These are phyloP conservation scores for Gautieria morchelliformis DNA, from an alignment of 768 basidiomycete genomes.

Conservation along the genomic window DNA sequence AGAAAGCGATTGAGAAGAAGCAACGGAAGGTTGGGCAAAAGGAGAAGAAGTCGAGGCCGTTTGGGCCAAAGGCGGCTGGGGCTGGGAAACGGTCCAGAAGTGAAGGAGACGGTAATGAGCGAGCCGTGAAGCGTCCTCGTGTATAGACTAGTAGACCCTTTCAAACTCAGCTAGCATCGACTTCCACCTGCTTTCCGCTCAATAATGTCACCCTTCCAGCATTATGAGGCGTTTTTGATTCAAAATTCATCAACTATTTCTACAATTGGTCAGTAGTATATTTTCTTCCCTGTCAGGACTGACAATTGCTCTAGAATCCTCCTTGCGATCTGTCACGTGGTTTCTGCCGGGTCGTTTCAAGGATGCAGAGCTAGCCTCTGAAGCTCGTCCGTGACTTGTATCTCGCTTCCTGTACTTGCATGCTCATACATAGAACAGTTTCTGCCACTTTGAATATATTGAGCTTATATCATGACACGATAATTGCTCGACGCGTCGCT, in stretches of 20 bases:
- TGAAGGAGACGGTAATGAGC: not conserved
- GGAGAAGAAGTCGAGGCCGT: conserved; percentile 81
- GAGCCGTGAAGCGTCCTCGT: not conserved
- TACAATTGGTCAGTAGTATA: conserved; percentile 24
- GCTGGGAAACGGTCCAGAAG: not conserved
- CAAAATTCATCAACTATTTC: conserved; percentile 80
- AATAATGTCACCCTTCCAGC: conserved; percentile 16
- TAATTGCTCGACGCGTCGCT: conserved; percentile 62
- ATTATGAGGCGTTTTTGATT: conserved; percentile 77
- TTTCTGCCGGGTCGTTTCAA: conserved; percentile 94
- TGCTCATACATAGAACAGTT: conserved; percentile 38
- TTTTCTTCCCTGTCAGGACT: conserved; percentile 18
- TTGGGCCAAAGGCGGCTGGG: conserved; percentile 21
- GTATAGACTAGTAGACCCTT: not conserved
- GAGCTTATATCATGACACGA: conserved; percentile 91
- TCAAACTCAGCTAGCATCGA: conserved; percentile 2
- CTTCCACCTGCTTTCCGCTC: not conserved
- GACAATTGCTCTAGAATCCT: conserved; percentile 54
- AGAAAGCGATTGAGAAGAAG: conserved; percentile 83
- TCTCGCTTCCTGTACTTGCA: conserved; percentile 6
- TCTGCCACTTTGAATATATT: conserved; percentile 79
- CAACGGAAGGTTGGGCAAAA: conserved; percentile 80
- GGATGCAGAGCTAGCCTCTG: conserved; percentile 92
- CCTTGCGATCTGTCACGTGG: conserved; percentile 87
- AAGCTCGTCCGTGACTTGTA: conserved; percentile 63